Conservation (phyloP, 495 filamentous ascomycete genomes). For the Geoglossum glabrum region DNA sequence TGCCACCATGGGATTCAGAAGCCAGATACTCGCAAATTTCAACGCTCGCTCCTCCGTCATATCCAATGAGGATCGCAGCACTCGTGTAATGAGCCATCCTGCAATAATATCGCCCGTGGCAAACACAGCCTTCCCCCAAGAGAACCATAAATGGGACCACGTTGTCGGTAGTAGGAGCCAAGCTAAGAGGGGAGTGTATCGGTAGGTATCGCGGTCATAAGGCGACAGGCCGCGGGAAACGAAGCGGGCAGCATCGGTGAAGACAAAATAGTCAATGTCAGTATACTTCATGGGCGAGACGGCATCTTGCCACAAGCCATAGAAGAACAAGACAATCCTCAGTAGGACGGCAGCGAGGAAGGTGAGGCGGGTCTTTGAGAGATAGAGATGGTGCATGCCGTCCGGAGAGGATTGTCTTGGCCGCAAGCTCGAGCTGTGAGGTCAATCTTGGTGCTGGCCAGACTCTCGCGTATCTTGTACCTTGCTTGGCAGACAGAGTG, state of each 20-base stretch:
- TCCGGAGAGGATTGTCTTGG: not conserved
- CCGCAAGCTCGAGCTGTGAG: too few species aligned
- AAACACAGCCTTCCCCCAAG: slow-evolving; percentile 77
- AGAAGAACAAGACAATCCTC: slow-evolving; percentile 51
- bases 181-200: slow-evolving; percentile 83
- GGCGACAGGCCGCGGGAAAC: slow-evolving; percentile 44
- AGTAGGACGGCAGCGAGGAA: slow-evolving; percentile 49
- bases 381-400: not conserved
- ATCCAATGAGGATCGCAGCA: slow-evolving; percentile 27
- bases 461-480: too few species aligned
- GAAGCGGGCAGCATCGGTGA: slow-evolving; percentile 87
- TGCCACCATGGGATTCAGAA: slow-evolving; percentile 95
- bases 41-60: slow-evolving; percentile 35
- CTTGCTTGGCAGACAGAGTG: too few species aligned
- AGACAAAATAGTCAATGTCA: slow-evolving; percentile 96
- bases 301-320: slow-evolving; percentile 80
- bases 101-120: slow-evolving; percentile 64
- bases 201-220: slow-evolving; percentile 81
- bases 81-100: slow-evolving; percentile 62
- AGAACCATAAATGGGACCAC: slow-evolving; percentile 44
- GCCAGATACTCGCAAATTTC: slow-evolving; percentile 66
- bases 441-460: too few species aligned
- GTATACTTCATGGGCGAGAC: slow-evolving; percentile 88
- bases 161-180: slow-evolving; percentile 77
- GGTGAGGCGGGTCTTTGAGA: slow-evolving; percentile 17